Conservation (phyloP, 1,284 basidiomycete genomes). For the Leccinum fuscescens region DNA sequence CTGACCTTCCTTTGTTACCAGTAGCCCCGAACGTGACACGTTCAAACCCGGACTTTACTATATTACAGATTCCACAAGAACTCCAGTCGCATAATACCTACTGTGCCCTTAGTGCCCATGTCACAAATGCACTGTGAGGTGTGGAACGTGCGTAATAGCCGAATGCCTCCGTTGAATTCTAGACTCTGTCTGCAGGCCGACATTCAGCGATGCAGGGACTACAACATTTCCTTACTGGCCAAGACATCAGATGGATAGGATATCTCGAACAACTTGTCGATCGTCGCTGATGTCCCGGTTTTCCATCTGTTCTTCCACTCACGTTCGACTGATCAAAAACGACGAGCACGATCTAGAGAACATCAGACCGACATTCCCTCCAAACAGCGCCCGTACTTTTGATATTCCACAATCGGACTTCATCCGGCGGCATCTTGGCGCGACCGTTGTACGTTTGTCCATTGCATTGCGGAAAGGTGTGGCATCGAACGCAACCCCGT, state of each 20-base stretch:
- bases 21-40: slow-evolving; percentile 52
- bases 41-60: slow-evolving; percentile 54
- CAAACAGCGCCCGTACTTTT: slow-evolving; percentile 32
- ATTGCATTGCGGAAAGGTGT: slow-evolving; percentile 37
- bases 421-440: slow-evolving; percentile 26
- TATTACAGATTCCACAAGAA: slow-evolving; percentile 61
- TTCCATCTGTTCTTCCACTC: slow-evolving; percentile 51
- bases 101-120: slow-evolving; percentile 49
- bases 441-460: slow-evolving; percentile 26
- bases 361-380: slow-evolving; percentile 34
- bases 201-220: slow-evolving; percentile 8
- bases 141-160: slow-evolving; percentile 56
- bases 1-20: slow-evolving; percentile 52
- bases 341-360: slow-evolving; percentile 17
- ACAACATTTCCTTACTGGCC: slow-evolving; percentile 43
- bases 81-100: slow-evolving; percentile 47
- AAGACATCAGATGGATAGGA: slow-evolving; percentile 27
- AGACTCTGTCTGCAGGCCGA: slow-evolving; percentile 27
- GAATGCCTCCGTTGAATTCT: slow-evolving; percentile 31
- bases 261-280: slow-evolving; percentile 57
- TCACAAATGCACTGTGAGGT: slow-evolving; percentile 65
- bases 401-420: slow-evolving; percentile 31
- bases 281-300: slow-evolving; percentile 34
- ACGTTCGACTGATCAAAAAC: slow-evolving; percentile 32
- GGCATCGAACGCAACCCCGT: slow-evolving; percentile 48